phyloP scores from a whole-genome alignment of 805 yeast species.

The Brettanomyces sp. region DNA sequence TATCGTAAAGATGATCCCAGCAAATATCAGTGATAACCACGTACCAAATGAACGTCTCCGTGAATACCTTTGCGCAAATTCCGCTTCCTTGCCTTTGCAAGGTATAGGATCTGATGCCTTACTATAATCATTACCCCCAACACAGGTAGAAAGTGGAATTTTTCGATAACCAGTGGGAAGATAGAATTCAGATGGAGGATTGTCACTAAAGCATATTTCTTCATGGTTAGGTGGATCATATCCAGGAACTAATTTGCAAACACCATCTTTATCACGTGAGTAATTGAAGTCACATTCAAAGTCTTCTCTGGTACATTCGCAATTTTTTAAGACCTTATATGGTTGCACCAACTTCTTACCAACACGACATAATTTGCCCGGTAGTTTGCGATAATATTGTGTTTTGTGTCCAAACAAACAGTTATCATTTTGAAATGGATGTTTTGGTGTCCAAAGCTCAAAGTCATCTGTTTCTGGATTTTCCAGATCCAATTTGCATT shows the following conservation, averaged over 20 bases:
- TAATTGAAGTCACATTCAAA: constrained; percentile 88
- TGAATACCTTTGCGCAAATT: constrained; percentile 48
- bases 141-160: constrained; percentile 74
- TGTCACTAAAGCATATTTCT: constrained; percentile 44
- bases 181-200: constrained; percentile 59
- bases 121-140: constrained; percentile 66
- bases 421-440: constrained; percentile 39
- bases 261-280: constrained; percentile 56
- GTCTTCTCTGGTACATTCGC: constrained; percentile 76
- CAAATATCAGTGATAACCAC: constrained; percentile 37
- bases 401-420: constrained; percentile 66
- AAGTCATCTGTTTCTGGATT: constrained; percentile 45
- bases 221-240: constrained; percentile 55
- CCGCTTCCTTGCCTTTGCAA: constrained; percentile 77
- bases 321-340: constrained; percentile 47
- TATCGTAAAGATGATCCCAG: constrained; percentile 39
- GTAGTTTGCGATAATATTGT: constrained; percentile 48
- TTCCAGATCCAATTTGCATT: constrained; percentile 39
- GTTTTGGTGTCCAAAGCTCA: constrained; percentile 50
- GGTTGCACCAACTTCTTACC: constrained; percentile 49
- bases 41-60: constrained; percentile 37
- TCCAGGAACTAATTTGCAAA: constrained; percentile 71
- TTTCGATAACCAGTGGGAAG: constrained; percentile 83
- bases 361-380: constrained; percentile 60
- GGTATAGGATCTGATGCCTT: constrained; percentile 42